Base-by-base conservation (phyloP, 2,329 filamentous ascomycete species). In the Fusarium setosum region DNA sequence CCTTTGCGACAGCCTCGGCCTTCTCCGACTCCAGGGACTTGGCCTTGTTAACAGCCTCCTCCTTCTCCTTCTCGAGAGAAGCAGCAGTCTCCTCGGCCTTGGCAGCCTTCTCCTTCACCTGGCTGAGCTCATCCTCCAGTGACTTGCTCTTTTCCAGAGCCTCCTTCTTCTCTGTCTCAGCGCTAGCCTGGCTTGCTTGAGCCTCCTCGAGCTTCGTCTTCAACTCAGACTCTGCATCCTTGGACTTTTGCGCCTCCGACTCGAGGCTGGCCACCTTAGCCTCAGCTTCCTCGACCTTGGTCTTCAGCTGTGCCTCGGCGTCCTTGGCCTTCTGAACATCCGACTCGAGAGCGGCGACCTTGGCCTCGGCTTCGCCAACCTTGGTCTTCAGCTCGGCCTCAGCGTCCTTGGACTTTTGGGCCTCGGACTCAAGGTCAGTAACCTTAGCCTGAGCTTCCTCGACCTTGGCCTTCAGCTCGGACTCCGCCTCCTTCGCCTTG, bases 51-150 rank as follows among this genome's bases (percentile, higher is more conserved):
- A 47, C 40, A 18, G 65, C 53, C n/a, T 61, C 65, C 8, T 50
- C 29, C 24, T 44, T 54, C 24, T 62, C 54, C 50, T 59, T 59
- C 41, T 55, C 31, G 13, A 56, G 52, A 17, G 50, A 41, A 26
- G 45, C 48, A 18, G 41, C 23, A 15, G 57, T 50, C 48, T 69
- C 54, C 34, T 55, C 38, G 15, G 59, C 40, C 50, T 67, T 60
- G 23, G 60, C 59, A n/a, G 62, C 48, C 56, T 67, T 67, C 48
- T 67, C 64, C 56, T 67, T 65, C 17, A 67, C 55, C 31, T 64
- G 63, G n/a, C 57, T 48, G 6, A 67, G 54, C 31, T 67, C 64
- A 12, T 60, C 63, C 52, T 65, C 61, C 8, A 65, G 44, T 38
- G 62, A 50, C 52, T 69, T 49, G 21, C 47, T 65, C 58, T 67